These are phyloP conservation scores for Whalleya microplaca DNA, from an alignment of 2,329 filamentous ascomycete species.

Conservation along the genomic window DNA sequence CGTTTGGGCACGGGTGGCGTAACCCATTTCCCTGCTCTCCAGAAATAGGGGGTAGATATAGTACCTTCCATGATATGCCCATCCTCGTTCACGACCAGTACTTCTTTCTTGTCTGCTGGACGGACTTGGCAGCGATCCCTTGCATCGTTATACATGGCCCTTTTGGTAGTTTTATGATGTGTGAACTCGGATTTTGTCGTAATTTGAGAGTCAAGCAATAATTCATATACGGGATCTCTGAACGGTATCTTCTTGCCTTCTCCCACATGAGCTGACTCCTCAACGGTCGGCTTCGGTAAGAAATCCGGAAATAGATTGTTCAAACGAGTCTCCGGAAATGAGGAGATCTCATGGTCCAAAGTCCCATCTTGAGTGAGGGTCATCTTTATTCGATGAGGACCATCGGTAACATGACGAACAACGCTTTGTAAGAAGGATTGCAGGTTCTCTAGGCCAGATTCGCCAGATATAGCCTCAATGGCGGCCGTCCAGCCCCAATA, in stretches of 20 bases:
- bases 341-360: slow-evolving; percentile 47
- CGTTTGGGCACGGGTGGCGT: slow-evolving; percentile 68
- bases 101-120: slow-evolving; percentile 63
- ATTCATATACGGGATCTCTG: slow-evolving; percentile 42
- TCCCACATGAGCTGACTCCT: slow-evolving; percentile 16
- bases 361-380: slow-evolving; percentile 54
- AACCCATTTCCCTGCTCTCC: slow-evolving; percentile 72
- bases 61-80: slow-evolving; percentile 83
- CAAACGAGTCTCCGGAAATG: slow-evolving; percentile 23
- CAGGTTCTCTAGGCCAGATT: slow-evolving; percentile 49
- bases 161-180: slow-evolving; percentile 81
- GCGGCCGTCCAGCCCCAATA: slow-evolving; percentile 60
- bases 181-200: slow-evolving; percentile 66
- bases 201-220: slow-evolving; percentile 49
- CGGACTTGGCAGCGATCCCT: slow-evolving; percentile 63
- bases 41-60: slow-evolving; percentile 81
- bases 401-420: slow-evolving; percentile 32
- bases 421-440: slow-evolving; percentile 41
- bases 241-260: slow-evolving; percentile 18
- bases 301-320: slow-evolving; percentile 59
- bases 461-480: slow-evolving; percentile 48
- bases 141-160: slow-evolving; percentile 72
- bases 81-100: slow-evolving; percentile 70
- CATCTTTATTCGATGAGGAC: slow-evolving; percentile 57
- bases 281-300: slow-evolving; percentile 51